These are phyloP conservation scores for Malania oleifera DNA, from an alignment of 164 flowering plant species.

Conservation along the genomic window DNA sequence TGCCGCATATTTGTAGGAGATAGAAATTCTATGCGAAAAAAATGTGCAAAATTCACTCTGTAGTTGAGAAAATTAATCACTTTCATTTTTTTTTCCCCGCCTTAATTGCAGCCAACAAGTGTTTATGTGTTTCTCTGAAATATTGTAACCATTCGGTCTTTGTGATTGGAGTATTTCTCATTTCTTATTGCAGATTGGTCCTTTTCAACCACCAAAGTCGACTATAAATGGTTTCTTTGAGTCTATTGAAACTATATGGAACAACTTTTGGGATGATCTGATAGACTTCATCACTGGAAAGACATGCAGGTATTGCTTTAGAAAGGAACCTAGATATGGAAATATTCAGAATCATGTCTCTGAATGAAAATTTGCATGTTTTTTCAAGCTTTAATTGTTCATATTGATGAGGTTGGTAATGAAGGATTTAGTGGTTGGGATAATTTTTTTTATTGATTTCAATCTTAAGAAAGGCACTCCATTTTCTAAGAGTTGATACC, in stretches of 20 bases:
- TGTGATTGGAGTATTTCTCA: neutral
- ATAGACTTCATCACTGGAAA: slow-evolving; percentile 70
- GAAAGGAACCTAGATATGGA: neutral
- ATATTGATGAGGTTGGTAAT: too few species aligned
- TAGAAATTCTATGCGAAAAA: too few species aligned
- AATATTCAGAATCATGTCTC: too few species aligned
- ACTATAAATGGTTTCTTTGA: slow-evolving; percentile 52
- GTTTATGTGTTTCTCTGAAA: neutral
- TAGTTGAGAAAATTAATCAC: neutral
- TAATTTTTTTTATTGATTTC: too few species aligned
- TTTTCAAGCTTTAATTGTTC: too few species aligned
- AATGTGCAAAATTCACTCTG: neutral
- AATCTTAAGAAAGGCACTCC: too few species aligned
- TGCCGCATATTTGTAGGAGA: neutral
- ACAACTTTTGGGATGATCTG: slow-evolving; percentile 49
- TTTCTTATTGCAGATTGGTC: slow-evolving; percentile 34
- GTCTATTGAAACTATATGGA: slow-evolving; percentile 53
- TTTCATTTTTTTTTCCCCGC: too few species aligned
- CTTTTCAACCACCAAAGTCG: slow-evolving; percentile 46
- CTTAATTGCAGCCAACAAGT: neutral
- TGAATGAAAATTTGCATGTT: too few species aligned
- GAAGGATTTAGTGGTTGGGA: too few species aligned
- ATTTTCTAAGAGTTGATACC: too few species aligned
- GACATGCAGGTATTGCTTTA: slow-evolving; percentile 67
- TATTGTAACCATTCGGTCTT: neutral